These are phyloP conservation scores for Agaricus sinodeliciosus DNA, from an alignment of 768 basidiomycete species.

Conservation along the genomic window DNA sequence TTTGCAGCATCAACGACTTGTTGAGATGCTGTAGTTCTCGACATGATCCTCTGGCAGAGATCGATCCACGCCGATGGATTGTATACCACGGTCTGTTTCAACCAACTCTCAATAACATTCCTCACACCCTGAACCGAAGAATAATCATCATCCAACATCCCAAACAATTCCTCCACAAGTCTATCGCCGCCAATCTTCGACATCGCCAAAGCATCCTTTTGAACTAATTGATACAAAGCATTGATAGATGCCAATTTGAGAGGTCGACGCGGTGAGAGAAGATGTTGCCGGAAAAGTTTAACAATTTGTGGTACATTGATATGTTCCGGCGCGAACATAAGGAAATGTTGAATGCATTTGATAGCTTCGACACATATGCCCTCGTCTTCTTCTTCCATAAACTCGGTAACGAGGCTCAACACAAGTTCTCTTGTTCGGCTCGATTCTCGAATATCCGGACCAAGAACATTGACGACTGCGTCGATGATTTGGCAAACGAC, in stretches of 20 bases:
- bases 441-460: constrained; percentile 93
- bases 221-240: constrained; percentile 93
- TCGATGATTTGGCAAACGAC: constrained; percentile 89
- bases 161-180: constrained; percentile 91
- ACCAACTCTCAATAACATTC: constrained; percentile 90
- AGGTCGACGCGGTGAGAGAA: constrained; percentile 75
- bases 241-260: constrained; percentile 94
- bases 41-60: constrained; percentile 95
- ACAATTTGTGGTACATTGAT: constrained; percentile 80
- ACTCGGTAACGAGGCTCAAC: constrained; percentile 79
- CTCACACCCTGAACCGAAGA: constrained; percentile 90
- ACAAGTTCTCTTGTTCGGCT: constrained; percentile 71
- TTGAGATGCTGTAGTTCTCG: constrained; percentile 81
- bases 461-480: constrained; percentile 87
- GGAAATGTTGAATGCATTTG: constrained; percentile 92
- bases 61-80: constrained; percentile 98
- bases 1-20: constrained; percentile 62
- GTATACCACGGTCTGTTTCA: constrained; percentile 87
- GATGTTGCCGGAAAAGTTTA: constrained; percentile 66
- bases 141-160: constrained; percentile 85
- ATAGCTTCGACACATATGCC: constrained; percentile 89
- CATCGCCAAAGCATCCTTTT: constrained; percentile 87
- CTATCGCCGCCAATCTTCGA: constrained; percentile 91
- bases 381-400: constrained; percentile 81
- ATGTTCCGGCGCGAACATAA: constrained; percentile 90